Conservation (phyloP, 2,329 filamentous ascomycete species). For the Aspergillus fijiensis region DNA sequence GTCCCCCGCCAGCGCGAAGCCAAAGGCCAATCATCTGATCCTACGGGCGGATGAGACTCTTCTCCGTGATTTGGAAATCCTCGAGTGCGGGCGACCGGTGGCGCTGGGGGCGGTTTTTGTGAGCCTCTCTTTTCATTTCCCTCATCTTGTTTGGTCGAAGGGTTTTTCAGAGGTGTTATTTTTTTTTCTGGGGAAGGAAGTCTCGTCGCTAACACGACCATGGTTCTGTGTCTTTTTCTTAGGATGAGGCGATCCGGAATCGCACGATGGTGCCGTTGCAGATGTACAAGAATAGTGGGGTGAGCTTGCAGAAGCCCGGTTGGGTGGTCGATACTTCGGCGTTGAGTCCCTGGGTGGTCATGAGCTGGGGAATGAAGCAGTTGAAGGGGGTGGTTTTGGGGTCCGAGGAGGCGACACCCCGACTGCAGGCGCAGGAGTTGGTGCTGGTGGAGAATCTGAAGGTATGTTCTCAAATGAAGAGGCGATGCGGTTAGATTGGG, state of each 20-base stretch:
- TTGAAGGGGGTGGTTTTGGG: conserved; percentile 59
- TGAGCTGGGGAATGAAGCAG: conserved; percentile 74
- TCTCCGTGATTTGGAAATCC: conserved; percentile 68
- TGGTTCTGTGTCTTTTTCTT: too few species aligned
- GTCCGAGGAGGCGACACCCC: conserved; percentile 32
- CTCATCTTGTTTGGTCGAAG: background rate
- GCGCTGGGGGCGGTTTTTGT: conserved; percentile 74
- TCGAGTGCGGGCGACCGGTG: conserved; percentile 76
- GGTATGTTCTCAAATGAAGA: conserved; percentile 32
- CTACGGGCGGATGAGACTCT: conserved; percentile 62
- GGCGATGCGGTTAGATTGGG: background rate
- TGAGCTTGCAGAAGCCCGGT: conserved; percentile 69
- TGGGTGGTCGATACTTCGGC: conserved; percentile 55
- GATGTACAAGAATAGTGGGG: conserved; percentile 64
- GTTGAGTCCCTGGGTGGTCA: conserved; percentile 65
- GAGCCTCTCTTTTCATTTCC: conserved; percentile 22
- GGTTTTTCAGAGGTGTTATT: too few species aligned
- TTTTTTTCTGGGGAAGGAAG: background rate
- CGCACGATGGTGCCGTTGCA: conserved; percentile 69
- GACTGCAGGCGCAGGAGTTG: conserved; percentile 43
- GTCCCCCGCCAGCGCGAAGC: conserved; percentile 8
- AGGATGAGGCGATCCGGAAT: conserved; percentile 68
- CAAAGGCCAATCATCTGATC: conserved; percentile 49
- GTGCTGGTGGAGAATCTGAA: conserved; percentile 59
- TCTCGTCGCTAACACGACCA: background rate